Base-by-base conservation (phyloP, 1,284 basidiomycete genomes). In the Sanghuangporus baumii region DNA sequence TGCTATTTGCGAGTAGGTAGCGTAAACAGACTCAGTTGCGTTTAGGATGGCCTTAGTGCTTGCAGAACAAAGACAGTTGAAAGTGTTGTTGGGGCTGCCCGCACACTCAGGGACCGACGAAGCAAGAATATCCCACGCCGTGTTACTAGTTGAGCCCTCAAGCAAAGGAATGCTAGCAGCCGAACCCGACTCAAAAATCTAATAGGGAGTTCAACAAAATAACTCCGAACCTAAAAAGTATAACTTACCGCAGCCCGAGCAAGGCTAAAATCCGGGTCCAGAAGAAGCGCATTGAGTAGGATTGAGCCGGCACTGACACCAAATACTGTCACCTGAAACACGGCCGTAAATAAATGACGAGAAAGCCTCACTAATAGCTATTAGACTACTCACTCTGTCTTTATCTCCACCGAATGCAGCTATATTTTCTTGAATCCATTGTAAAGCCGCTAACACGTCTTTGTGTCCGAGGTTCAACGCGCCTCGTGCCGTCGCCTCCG, bases 231-330 rank as follows among this genome's bases (percentile, higher is more conserved):
- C 4, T 40, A 26, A 60, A 55, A 20, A 16, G 11, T 23, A 20
- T 47, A 37, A 69, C 77, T 59, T 70, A 81, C 80, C 1, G 75
- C 80, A 34, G 75, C 79, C 61, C 79, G 68, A 9, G 74, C 79
- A 26, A 80, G 69, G 40, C 68, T 70, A 34, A 83, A 65, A 9
- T 71, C 69, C 0, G 78, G 74, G 64, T 80, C 77, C 37, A 83
- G 71, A 65, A 76, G 77, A 3, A 79, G 71, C 23, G 75, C 68
- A 0, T 76, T 72, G 8, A 75, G 76, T 66, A 79, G 79, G 12
- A 81, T 76, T 0, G 81, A 71, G 1, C 83, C 83, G 6, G 83
- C 82, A 66, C 81, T 83, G 67, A 84, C 74, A 6, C 83, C 84
- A 64, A 82, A 80, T 5, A 81, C 70, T 0, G 82, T 84, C 20